Conservation (phyloP, 2,329 filamentous ascomycete species). For the Corynespora cassiicola region DNA sequence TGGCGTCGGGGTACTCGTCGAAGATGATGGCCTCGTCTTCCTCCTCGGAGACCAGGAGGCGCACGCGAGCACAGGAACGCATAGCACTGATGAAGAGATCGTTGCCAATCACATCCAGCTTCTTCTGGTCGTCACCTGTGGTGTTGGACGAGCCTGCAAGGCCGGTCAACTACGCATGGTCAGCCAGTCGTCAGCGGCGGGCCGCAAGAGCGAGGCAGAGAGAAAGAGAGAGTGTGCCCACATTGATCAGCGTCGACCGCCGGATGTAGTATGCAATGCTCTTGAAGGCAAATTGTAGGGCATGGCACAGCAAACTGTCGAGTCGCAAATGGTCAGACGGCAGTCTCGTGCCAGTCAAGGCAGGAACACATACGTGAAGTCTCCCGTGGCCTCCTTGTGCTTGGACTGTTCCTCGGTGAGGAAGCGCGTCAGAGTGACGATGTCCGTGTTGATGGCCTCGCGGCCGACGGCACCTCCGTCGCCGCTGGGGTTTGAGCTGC, state of each 20-base stretch:
- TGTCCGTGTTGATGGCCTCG: conserved; percentile 93
- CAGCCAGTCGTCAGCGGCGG: conserved; percentile 12
- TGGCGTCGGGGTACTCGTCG: conserved; percentile 72
- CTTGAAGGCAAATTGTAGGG: conserved; percentile 99
- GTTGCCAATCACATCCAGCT: conserved; percentile 98
- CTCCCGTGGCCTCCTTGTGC: conserved; percentile 92
- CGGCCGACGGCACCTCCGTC: conserved; percentile 59
- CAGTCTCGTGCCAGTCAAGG: too few relatives aligned
- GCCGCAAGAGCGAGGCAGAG: too few relatives aligned
- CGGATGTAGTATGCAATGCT: conserved; percentile 99
- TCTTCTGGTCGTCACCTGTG: conserved; percentile 98
- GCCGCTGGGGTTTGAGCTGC: conserved; percentile 53
- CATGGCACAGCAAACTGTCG: conserved; percentile 89
- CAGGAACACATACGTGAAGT: conserved; percentile 81
- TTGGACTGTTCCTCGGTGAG: conserved; percentile 95
- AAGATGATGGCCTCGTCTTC: conserved; percentile 94
- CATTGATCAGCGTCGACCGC: conserved; percentile 89
- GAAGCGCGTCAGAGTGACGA: conserved; percentile 93
- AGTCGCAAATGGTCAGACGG: background rate
- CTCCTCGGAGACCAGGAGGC: conserved; percentile 95
- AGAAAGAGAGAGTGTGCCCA: conserved; percentile 12
- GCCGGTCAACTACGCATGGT: conserved; percentile 71
- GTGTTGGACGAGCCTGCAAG: conserved; percentile 93
- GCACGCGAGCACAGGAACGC: conserved; percentile 88
- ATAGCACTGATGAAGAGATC: conserved; percentile 97